Evolutionary conservation across 176 grass and related monocot species (phyloP).

Genomic region (Oryza meridionalis): DNA sequence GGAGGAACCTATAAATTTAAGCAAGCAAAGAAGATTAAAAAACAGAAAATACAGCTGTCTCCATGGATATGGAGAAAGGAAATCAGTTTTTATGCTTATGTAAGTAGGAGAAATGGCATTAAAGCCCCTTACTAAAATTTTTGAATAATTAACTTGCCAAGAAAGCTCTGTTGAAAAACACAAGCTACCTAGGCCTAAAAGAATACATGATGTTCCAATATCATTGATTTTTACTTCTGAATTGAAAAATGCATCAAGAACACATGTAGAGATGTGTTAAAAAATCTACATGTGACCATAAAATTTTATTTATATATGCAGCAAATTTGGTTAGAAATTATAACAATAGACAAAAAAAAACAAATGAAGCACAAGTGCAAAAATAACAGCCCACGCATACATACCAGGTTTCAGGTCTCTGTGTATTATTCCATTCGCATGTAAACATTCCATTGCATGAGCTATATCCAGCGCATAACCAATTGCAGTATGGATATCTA

Average conservation of each 20-base stretch:
- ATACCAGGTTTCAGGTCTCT: conserved; percentile 97
- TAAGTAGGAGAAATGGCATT: conserved; percentile 3
- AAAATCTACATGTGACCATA: background rate
- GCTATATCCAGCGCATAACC: conserved; percentile 88
- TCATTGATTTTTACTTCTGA: background rate
- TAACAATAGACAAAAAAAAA: background rate
- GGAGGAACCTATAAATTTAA: conserved; percentile 26
- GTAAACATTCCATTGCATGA: conserved; percentile 95
- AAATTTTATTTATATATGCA: background rate
- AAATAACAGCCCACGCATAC: background rate
- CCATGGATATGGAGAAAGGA: conserved; percentile 26
- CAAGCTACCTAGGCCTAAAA: conserved; percentile 2
- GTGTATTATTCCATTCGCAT: conserved; percentile 97
- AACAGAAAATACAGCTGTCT: conserved; percentile 25
- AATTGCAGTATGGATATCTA: conserved; percentile 71
- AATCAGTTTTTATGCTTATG: background rate
- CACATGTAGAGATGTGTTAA: background rate
- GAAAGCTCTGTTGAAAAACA: conserved; percentile 1
- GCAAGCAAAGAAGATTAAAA: conserved; percentile 26
- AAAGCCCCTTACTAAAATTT: conserved; percentile 4
- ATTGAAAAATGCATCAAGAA: background rate
- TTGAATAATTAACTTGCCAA: background rate
- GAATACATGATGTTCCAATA: background rate
- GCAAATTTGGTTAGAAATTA: background rate
- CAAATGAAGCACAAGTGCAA: background rate